Base-by-base conservation (phyloP, 257 asterid species). In the Solanum phureja region DNA sequence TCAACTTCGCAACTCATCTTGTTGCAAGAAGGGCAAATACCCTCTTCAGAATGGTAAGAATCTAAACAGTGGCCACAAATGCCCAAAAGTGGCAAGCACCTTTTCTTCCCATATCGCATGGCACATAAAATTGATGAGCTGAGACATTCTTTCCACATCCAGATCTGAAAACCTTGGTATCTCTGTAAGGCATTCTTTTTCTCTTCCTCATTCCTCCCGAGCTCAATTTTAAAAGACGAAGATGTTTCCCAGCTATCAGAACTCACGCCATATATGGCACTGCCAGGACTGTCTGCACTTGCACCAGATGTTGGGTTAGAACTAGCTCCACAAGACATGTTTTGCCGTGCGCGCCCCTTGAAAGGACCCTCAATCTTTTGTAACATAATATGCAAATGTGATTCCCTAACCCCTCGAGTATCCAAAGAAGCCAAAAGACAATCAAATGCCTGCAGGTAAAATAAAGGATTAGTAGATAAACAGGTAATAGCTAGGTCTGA, bases 301-400 rank as follows among this genome's bases (percentile, higher is more conserved):
- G 86, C 89, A 90, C 85, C 60, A 37, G 83, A 86, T 87, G 91
- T 88, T 83, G 91, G 91, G 89, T 90, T 88, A 46, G 90, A 88
- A 88, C 77, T 87, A 58, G 76, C 91, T 68, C 64, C 88, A 85
- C 74, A 83, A 34, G 88, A 87, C 84, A 86, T 83, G 88, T 91
- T 91, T 90, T 90, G 91, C 79, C 72, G 87, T 79, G 93, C 91
- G 87, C 94, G 87, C 87, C 93, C 97, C 89, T 94, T 94, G 92
- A 97, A 97, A 88, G 93, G 91, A 62, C 49, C 91, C 91, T 96
- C 98, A 90, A 95, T 94, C 91, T 95, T 97, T 89, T 93, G 95
- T 91, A 97, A 87, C 99, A 97, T 97, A 90, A 95, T 91, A 88
- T 94, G 98, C 93, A 97, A 88, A 93, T 97, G 99, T 68, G 99